Conservation (phyloP, 108 stramenopile genomes). For the Phaeodactylum tricornutum region DNA sequence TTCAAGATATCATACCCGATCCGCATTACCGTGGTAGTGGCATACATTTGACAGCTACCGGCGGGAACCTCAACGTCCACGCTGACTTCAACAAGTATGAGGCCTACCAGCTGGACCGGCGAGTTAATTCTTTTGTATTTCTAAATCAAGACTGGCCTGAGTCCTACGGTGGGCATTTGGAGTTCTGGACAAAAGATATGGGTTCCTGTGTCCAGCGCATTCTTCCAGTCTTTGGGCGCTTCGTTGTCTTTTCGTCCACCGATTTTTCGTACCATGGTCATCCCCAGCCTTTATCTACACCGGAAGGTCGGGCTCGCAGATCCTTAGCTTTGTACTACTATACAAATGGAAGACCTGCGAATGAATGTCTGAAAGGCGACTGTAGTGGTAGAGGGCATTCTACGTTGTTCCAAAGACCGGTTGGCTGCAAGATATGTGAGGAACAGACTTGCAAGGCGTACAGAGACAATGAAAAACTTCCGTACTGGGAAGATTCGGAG, state of each 20-base stretch:
- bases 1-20: conserved; percentile 16
- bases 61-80: conserved; percentile 28
- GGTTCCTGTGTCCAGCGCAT: conserved; percentile 9
- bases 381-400: conserved; percentile 5
- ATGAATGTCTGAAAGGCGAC: conserved; percentile 13
- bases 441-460: conserved; percentile 2
- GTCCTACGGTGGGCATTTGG: conserved; percentile 26
- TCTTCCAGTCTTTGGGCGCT: conserved; percentile 15
- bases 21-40: conserved; percentile 19
- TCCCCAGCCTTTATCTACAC: conserved; percentile 18
- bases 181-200: conserved; percentile 28
- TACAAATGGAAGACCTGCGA: conserved; percentile 14
- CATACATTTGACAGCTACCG: conserved; percentile 20
- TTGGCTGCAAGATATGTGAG: conserved; percentile 3
- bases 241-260: conserved; percentile 29
- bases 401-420: conserved; percentile 13
- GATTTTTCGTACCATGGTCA: conserved; percentile 40
- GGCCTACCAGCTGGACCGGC: conserved; percentile 12
- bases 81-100: conserved; percentile 23
- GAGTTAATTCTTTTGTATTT: conserved; percentile 26
- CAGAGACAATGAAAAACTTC: conserved; percentile 2
- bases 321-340: conserved; percentile 31
- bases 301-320: conserved; percentile 10
- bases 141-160: conserved; percentile 30
- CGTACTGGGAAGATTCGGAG: no score